Conservation (phyloP, 768 basidiomycete species). For the Russula olivacea region DNA sequence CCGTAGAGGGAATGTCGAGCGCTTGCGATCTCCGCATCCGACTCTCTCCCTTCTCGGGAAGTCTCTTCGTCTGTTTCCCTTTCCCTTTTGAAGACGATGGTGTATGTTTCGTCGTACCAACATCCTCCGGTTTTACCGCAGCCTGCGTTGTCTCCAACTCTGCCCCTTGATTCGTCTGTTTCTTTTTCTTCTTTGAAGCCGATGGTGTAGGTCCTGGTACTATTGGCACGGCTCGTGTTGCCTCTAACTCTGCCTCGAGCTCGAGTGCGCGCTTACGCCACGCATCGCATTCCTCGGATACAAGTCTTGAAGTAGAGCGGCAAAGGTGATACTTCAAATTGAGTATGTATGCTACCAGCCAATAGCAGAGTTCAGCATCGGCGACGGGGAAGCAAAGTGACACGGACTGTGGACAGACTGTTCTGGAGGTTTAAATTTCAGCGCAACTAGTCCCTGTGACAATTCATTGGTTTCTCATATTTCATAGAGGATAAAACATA, state of each 20-base stretch:
- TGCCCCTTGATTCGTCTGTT: constrained; percentile 3
- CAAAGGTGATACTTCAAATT: constrained; percentile 8
- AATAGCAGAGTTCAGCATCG: background rate
- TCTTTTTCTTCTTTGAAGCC: background rate
- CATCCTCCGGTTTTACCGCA: background rate
- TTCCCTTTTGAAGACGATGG: background rate
- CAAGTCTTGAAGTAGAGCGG: background rate
- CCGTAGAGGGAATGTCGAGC: background rate
- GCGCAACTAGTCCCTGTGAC: constrained; percentile 3
- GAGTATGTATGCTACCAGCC: constrained; percentile 10
- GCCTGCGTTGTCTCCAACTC: background rate
- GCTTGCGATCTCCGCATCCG: background rate
- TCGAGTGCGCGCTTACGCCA: constrained; percentile 17
- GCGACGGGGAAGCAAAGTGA: background rate
- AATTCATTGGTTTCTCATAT: background rate
- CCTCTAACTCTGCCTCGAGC: constrained; percentile 12
- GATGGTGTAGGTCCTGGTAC: background rate
- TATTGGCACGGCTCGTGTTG: background rate
- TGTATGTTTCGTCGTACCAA: constrained; percentile 3
- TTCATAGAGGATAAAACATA: background rate
- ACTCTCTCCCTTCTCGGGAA: background rate
- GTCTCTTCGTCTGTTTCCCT: background rate
- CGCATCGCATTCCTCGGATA: constrained; percentile 1
- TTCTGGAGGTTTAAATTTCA: constrained; percentile 14
- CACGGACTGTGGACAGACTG: constrained; percentile 11